phyloP scores from a whole-genome alignment of 805 yeast genomes.

The Yarrowia divulgata region DNA sequence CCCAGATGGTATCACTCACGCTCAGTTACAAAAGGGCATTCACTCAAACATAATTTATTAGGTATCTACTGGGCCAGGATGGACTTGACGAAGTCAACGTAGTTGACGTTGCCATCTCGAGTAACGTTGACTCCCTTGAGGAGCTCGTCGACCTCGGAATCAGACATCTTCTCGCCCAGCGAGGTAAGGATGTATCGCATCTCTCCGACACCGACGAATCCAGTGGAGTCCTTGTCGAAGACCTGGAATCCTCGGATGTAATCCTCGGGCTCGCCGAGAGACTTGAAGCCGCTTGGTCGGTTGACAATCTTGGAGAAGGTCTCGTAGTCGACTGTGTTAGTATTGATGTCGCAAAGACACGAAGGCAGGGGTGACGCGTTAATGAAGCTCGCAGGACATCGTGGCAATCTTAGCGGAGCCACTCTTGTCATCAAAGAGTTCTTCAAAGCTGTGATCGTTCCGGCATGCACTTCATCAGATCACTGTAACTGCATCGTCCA shows the following conservation, averaged over 20 bases:
- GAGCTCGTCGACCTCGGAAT: slow-evolving; percentile 92
- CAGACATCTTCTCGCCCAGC: slow-evolving; percentile 91
- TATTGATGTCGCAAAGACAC: neutral
- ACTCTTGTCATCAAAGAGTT: no score
- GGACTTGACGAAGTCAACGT: slow-evolving; percentile 89
- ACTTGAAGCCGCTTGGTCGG: slow-evolving; percentile 88
- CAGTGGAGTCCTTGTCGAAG: slow-evolving; percentile 94
- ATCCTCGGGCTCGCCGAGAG: slow-evolving; percentile 88
- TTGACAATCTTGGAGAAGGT: slow-evolving; percentile 77
- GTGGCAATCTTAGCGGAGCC: no score
- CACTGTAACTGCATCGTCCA: neutral
- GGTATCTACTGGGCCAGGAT: slow-evolving; percentile 77
- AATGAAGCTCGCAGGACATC: no score
- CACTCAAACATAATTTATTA: slow-evolving; percentile 37
- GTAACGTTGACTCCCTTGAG: slow-evolving; percentile 94
- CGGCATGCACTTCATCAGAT: neutral
- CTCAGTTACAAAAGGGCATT: neutral
- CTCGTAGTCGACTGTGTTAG: slow-evolving; percentile 68
- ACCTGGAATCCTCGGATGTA: slow-evolving; percentile 96
- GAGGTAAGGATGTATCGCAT: slow-evolving; percentile 92
- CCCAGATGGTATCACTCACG: no score
- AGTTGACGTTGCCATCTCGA: slow-evolving; percentile 92
- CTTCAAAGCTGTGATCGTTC: no score
- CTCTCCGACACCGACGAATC: slow-evolving; percentile 97
- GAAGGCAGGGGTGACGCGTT: no score